Evolutionary conservation across 176 grass and related monocot species (phyloP).

Genomic region (Triticum turgidum): DNA sequence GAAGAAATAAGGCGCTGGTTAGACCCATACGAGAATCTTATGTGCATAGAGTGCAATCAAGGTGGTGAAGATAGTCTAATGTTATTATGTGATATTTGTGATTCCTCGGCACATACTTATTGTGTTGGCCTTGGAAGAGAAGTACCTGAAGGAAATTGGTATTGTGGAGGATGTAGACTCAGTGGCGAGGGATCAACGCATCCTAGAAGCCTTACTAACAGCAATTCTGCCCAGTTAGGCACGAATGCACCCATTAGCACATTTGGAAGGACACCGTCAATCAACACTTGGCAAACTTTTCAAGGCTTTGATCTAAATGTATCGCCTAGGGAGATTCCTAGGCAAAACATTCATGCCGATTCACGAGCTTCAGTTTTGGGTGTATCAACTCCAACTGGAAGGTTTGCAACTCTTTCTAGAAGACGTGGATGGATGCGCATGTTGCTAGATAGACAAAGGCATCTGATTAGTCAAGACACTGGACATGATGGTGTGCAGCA

Average conservation of each 20-base stretch:
- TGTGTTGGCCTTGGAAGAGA: constrained; percentile 86
- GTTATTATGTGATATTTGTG: constrained; percentile 97
- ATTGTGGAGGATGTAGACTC: constrained; percentile 81
- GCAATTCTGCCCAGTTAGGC: constrained; percentile 28
- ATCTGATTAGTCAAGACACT: not conserved
- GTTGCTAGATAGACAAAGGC: constrained; percentile 46
- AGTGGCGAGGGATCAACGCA: constrained; percentile 40
- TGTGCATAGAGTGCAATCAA: constrained; percentile 96
- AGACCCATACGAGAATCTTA: constrained; percentile 86
- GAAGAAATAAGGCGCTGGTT: constrained; percentile 90
- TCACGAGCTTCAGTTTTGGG: constrained; percentile 40
- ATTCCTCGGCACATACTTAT: constrained; percentile 93
- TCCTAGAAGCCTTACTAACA: constrained; percentile 16
- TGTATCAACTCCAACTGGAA: constrained; percentile 56
- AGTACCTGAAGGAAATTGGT: constrained; percentile 98
- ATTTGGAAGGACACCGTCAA: constrained; percentile 20
- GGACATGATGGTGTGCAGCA: not conserved
- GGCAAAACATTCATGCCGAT: constrained; percentile 38
- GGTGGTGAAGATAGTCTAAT: constrained; percentile 87
- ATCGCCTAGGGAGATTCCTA: constrained; percentile 56
- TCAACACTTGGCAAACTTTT: constrained; percentile 17
- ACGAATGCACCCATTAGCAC: constrained; percentile 16
- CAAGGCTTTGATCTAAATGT: constrained; percentile 83
- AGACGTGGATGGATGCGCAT: constrained; percentile 42
- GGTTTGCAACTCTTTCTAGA: constrained; percentile 34